A percentile compares a stretch with the other conserved stretches of the same genome.
These are phyloP conservation scores for Venturia carpophila DNA, from an alignment of 2,329 filamentous ascomycete species.

Conservation along the genomic window DNA sequence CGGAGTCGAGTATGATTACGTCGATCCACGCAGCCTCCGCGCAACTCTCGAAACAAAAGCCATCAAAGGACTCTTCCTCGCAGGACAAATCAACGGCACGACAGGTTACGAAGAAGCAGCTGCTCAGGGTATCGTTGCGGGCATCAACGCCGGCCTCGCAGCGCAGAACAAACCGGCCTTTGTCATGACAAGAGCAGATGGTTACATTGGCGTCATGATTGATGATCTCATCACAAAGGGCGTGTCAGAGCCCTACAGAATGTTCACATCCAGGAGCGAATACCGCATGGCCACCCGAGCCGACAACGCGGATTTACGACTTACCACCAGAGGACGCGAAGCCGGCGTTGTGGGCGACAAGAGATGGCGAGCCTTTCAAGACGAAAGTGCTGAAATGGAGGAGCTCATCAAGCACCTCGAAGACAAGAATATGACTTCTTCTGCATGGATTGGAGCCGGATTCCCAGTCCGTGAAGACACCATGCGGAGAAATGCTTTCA, in stretches of 20 bases:
- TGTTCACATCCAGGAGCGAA: slow-evolving; percentile 95
- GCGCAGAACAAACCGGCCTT: slow-evolving; percentile 59
- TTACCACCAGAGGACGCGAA: slow-evolving; percentile 68
- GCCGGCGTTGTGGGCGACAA: slow-evolving; percentile 71
- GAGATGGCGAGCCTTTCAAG: slow-evolving; percentile 65
- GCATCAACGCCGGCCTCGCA: slow-evolving; percentile 85
- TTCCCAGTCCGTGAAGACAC: slow-evolving; percentile 62
- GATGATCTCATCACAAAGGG: slow-evolving; percentile 96
- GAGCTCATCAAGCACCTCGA: slow-evolving; percentile 57
- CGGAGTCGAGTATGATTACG: slow-evolving; percentile 97
- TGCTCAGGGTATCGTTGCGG: slow-evolving; percentile 84
- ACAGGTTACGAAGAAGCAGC: slow-evolving; percentile 98
- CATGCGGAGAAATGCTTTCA: slow-evolving; percentile 62
- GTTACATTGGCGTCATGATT: slow-evolving; percentile 98
- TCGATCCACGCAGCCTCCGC: slow-evolving; percentile 81
- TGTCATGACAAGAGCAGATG: slow-evolving; percentile 70
- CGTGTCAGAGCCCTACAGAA: slow-evolving; percentile 92
- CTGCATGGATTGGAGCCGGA: slow-evolving; percentile 61
- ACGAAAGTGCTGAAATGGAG: slow-evolving; percentile 59
- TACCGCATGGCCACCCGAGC: slow-evolving; percentile 87
- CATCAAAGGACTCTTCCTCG: slow-evolving; percentile 80
- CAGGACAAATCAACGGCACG: slow-evolving; percentile 96
- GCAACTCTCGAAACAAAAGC: slow-evolving; percentile 91
- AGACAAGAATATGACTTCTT: slow-evolving; percentile 49
- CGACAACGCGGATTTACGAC: slow-evolving; percentile 85